These are phyloP conservation scores for Lathyrus oleraceus DNA, from an alignment of 306 rosid species.

Conservation along the genomic window DNA sequence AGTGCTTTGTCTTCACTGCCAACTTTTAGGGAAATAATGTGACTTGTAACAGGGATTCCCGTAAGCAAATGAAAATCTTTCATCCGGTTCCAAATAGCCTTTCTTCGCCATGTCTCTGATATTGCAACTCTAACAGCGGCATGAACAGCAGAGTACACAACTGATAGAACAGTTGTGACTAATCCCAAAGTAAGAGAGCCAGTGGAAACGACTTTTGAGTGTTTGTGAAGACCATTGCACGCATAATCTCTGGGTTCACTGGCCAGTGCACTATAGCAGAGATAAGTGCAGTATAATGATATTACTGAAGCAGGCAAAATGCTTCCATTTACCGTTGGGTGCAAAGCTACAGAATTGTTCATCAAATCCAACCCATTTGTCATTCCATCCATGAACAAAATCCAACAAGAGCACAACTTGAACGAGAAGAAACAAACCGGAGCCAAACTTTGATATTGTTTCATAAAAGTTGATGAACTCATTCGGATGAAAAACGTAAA, in stretches of 20 bases:
- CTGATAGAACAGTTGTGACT: conserved; percentile 82
- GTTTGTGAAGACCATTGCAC: conserved; percentile 97
- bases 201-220: conserved; percentile 95
- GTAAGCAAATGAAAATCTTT: too few species aligned
- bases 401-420: conserved; percentile 98
- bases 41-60: too few species aligned
- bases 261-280: conserved; percentile 88
- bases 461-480: conserved; percentile 81
- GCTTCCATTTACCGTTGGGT: conserved; percentile 92
- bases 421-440: conserved; percentile 94
- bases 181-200: conserved; percentile 84
- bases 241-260: conserved; percentile 97
- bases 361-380: conserved; percentile 94
- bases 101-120: too few species aligned
- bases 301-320: conserved; percentile 87
- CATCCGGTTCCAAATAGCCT: too few species aligned
- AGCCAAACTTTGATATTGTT: conserved; percentile 84
- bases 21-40: too few species aligned
- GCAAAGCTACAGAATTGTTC: conserved; percentile 96
- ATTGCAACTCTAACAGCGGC: too few species aligned
- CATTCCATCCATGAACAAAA: conserved; percentile 98
- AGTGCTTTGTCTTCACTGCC: too few species aligned
- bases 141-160: conserved; percentile 96
- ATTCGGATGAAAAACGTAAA: conserved; percentile 86
- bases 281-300: conserved; percentile 87